These are phyloP conservation scores for Solanum sejunctum DNA, from an alignment of 257 asterid species.

Conservation along the genomic window DNA sequence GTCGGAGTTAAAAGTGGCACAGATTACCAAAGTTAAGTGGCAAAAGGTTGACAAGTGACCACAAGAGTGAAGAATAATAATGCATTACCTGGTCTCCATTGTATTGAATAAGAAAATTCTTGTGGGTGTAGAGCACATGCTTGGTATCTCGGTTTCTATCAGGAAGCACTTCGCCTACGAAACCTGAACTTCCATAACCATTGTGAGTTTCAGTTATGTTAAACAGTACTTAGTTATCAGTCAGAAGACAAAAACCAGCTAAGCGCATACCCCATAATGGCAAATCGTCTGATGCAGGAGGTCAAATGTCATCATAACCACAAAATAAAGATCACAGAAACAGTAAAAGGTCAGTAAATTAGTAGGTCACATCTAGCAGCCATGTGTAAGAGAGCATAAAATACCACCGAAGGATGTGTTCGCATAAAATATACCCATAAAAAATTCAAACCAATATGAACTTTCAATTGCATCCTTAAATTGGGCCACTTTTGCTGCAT, in stretches of 20 bases:
- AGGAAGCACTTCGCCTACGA: conserved; percentile 55
- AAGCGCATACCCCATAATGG: conserved; percentile 67
- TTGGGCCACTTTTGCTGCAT: conserved; percentile 46
- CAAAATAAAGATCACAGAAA: conserved; percentile 1
- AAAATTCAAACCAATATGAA: conserved; percentile 61
- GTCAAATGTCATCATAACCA: conserved; percentile 2
- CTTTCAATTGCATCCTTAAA: conserved; percentile 57
- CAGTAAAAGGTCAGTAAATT: conserved; percentile 16
- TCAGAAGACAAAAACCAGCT: not conserved
- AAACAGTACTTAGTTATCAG: not conserved
- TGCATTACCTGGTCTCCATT: conserved; percentile 48
- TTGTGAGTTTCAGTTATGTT: not conserved
- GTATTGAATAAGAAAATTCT: conserved; percentile 50
- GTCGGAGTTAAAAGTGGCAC: not conserved
- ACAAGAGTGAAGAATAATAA: not conserved
- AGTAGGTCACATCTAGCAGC: not conserved
- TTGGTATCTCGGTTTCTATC: conserved; percentile 40
- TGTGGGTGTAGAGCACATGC: conserved; percentile 54
- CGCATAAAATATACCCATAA: conserved; percentile 43
- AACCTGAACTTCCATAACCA: conserved; percentile 23
- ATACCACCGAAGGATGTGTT: not conserved
- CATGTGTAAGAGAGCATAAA: not conserved
- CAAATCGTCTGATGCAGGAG: conserved; percentile 47
- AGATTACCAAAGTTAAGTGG: not conserved
- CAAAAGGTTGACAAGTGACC: not conserved